Evolutionary conservation across 2,329 filamentous ascomycete genomes (phyloP).

Genomic region (Phialemonium atrogriseum): DNA sequence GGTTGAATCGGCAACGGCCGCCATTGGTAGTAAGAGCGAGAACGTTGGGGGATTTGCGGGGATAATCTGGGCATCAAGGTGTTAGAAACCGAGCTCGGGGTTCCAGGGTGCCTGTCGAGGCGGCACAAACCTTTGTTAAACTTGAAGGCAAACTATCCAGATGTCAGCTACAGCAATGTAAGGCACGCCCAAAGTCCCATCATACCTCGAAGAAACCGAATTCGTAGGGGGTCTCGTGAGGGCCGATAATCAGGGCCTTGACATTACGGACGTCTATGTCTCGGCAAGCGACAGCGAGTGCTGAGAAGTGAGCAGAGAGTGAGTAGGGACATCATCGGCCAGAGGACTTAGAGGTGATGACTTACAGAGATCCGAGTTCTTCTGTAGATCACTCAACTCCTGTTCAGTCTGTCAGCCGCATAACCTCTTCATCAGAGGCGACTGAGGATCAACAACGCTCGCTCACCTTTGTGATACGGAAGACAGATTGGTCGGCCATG

Average conservation of each 20-base stretch:
- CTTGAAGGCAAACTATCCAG: constrained; percentile 61
- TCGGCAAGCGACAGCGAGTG: constrained; percentile 77
- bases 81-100: constrained; percentile 1
- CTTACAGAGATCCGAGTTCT: constrained; percentile 75
- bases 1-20: constrained; percentile 87
- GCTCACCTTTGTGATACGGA: constrained; percentile 74
- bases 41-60: constrained; percentile 54
- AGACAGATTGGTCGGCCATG: constrained; percentile 80
- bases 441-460: constrained; percentile 10
- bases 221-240: constrained; percentile 91
- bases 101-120: neutral
- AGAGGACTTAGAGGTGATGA: constrained; percentile 8
- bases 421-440: constrained; percentile 14
- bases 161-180: constrained; percentile 22
- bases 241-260: constrained; percentile 80
- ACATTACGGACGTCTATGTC: constrained; percentile 86
- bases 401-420: constrained; percentile 32
- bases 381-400: constrained; percentile 83
- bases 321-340: constrained; percentile 6
- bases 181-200: too few relatives aligned
- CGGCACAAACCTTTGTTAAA: constrained; percentile 60
- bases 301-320: constrained; percentile 34
- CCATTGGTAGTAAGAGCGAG: constrained; percentile 76
- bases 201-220: constrained; percentile 93
- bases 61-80: constrained; percentile 60